Evolutionary conservation across 2,329 filamentous ascomycete species (phyloP), one percentile per base, ranked within the genome.

Genomic region (Penicillium occitanis): DNA sequence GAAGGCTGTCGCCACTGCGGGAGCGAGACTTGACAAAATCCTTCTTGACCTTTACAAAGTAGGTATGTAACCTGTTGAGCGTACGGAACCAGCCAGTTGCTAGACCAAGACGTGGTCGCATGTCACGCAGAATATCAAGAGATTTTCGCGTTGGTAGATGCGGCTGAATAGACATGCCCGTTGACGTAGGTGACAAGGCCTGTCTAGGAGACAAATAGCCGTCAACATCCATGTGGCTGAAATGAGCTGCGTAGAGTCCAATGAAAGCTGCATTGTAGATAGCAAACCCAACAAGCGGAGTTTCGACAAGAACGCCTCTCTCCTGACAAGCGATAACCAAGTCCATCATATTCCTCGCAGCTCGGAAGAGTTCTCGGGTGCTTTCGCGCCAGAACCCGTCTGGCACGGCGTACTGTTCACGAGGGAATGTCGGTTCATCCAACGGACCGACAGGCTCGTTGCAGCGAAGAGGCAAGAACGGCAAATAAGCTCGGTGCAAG

Each of bases 401-500:
- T 0, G 82, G 81, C 19, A 78, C 73, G 59, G 74, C 74, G 50
- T 79, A 78, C 64, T 80, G 79, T 19, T 83, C 79, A 2, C 78
- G 70, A 1, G 80, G 74, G 58, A 84, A 81, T 2, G 77, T 67
- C 2, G 83, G 83, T 55, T 81, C 80, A 67, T 87, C 85, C 42
- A 86, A 69, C 0, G 85, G 85, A 2, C 85, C 85, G 53, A 80
- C 72, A 1, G 85, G 85, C 70, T 82, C 82, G 25, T 75, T 71
- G 69, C 80, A 81, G 19, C 79, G 78, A 53, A 86, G 74, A 0
- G 85, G 83, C 5, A 86, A 74, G 70, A 86, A 86, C 0, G 84
- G 84, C 14, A 87, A 74, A 68, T 86, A 86, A 64, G 86, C 81
- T 64, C 85, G 80, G 68, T 86, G 83, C 5, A 87, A 78, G 61